Conservation (phyloP, 1,139 yeast species). For the Yamadazyma sp. region DNA sequence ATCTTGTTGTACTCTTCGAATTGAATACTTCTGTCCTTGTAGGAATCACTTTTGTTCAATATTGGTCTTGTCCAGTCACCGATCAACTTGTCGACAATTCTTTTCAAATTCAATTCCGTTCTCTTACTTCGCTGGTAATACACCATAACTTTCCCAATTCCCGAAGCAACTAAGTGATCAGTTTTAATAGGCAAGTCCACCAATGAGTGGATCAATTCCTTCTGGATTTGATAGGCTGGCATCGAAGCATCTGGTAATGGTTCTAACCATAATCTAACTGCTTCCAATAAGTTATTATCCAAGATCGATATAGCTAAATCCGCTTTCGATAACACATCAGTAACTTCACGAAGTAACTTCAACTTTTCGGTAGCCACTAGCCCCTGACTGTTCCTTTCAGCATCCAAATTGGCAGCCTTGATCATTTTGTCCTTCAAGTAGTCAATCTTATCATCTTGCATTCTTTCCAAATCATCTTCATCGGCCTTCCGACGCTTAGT, state of each 20-base stretch:
- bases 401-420: constrained; percentile 87
- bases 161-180: constrained; percentile 90
- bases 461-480: constrained; percentile 90
- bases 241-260: constrained; percentile 97
- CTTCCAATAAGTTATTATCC: constrained; percentile 91
- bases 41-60: constrained; percentile 92
- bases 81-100: constrained; percentile 84
- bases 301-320: constrained; percentile 88
- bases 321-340: constrained; percentile 73
- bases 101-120: constrained; percentile 83
- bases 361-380: constrained; percentile 86
- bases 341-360: constrained; percentile 76
- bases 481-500: constrained; percentile 63
- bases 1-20: constrained; percentile 70
- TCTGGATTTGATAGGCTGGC: constrained; percentile 96
- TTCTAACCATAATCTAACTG: constrained; percentile 95
- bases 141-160: constrained; percentile 90
- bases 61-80: constrained; percentile 99
- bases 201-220: constrained; percentile 74
- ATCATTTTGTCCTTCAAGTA: constrained; percentile 87
- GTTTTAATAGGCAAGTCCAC: constrained; percentile 87
- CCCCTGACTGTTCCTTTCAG: constrained; percentile 75
- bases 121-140: constrained; percentile 90
- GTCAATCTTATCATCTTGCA: constrained; percentile 90
- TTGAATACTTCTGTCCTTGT: constrained; percentile 80